Evolutionary conservation across 257 asterid species (phyloP).

Genomic region (Linderniella brevidens): DNA sequence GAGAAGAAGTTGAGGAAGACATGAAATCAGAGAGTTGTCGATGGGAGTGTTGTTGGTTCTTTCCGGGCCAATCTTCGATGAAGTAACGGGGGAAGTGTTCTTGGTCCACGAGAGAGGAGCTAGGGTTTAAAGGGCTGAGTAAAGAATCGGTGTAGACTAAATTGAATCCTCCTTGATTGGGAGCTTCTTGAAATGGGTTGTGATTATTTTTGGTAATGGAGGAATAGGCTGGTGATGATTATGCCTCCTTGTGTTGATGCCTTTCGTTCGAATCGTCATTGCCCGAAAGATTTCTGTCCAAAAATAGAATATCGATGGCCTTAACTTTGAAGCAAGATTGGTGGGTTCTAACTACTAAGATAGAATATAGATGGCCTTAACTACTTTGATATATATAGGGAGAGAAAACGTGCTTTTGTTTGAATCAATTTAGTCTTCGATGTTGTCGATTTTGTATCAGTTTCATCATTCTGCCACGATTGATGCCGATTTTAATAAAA

Average conservation of each 20-base stretch:
- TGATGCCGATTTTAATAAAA: too few relatives aligned
- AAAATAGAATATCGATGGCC: too few relatives aligned
- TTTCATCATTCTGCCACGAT: too few relatives aligned
- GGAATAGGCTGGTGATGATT: conserved; percentile 14
- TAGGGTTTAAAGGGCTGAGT: conserved; percentile 49
- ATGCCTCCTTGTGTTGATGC: conserved; percentile 15
- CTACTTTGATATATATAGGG: too few relatives aligned
- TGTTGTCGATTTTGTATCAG: too few relatives aligned
- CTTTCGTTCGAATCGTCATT: conserved; percentile 10
- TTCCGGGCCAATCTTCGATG: conserved; percentile 63
- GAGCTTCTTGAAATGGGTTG: conserved; percentile 17
- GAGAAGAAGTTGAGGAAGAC: conserved; percentile 40
- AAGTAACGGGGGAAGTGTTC: conserved; percentile 38
- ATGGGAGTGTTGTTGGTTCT: conserved; percentile 34
- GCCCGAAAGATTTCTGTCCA: conserved; percentile 17
- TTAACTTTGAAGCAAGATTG: too few relatives aligned
- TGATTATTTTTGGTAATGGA: conserved; percentile 10
- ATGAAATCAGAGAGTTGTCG: conserved; percentile 35
- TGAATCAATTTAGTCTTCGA: too few relatives aligned
- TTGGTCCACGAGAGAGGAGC: conserved; percentile 15
- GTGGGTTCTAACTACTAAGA: conserved; percentile 22
- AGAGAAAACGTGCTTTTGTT: too few relatives aligned
- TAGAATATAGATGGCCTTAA: conserved; percentile 14
- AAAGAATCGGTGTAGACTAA: conserved; percentile 59
- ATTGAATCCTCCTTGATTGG: conserved; percentile 43